A percentile compares a stretch with the other conserved stretches of the same genome.
Evolutionary conservation across 257 asterid genomes (phyloP).

Genomic region (Nicotiana knightiana): DNA sequence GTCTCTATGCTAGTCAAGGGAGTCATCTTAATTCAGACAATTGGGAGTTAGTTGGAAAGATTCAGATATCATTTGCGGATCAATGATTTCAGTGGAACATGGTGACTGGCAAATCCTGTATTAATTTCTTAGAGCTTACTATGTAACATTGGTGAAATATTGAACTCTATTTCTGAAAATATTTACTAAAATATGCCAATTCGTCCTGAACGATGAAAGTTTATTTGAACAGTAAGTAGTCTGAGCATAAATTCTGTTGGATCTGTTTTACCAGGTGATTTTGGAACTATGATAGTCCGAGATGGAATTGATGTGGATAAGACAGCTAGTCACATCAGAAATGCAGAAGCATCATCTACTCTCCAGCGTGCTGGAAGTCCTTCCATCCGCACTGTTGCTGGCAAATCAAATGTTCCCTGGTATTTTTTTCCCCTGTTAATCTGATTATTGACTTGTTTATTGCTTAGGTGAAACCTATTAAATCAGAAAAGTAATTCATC

Average conservation of each 20-base stretch:
- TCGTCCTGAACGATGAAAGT: neutral
- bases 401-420: slow-evolving; percentile 46
- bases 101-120: neutral
- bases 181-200: neutral
- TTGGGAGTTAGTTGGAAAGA: neutral
- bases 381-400: slow-evolving; percentile 35
- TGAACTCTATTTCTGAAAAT: neutral
- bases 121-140: neutral
- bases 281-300: slow-evolving; percentile 74
- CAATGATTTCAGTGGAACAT: neutral
- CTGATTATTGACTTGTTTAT: neutral
- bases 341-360: slow-evolving; percentile 40
- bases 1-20: neutral
- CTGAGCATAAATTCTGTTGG: neutral
- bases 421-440: slow-evolving; percentile 20
- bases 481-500: neutral
- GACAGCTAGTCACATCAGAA: slow-evolving; percentile 31
- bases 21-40: neutral
- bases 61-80: neutral
- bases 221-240: neutral
- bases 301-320: slow-evolving; percentile 41
- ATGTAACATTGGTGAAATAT: neutral
- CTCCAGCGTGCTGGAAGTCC: slow-evolving; percentile 35
- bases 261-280: slow-evolving; percentile 56
- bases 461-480: neutral